phyloP scores from a whole-genome alignment of 148 eudicot genomes.

The Suaeda aralocaspica region DNA sequence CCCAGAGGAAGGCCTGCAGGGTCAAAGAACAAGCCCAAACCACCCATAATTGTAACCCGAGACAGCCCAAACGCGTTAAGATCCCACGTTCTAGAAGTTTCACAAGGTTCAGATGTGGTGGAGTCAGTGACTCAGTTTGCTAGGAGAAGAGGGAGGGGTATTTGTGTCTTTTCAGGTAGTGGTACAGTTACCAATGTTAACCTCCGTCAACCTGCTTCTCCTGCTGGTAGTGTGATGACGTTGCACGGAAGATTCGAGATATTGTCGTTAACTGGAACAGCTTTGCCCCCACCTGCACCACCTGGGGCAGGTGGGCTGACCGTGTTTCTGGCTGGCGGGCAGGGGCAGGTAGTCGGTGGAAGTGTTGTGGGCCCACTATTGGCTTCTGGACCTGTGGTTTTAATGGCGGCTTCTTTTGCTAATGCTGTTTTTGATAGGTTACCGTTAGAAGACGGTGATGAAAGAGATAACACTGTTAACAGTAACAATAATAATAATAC shows the following conservation, averaged over 20 bases:
- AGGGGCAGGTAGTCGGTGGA: conserved; percentile 76
- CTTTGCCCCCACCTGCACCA: conserved; percentile 49
- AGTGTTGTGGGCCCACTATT: conserved; percentile 50
- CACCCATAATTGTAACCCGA: conserved; percentile 38
- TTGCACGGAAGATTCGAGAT: conserved; percentile 42
- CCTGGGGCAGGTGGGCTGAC: conserved; percentile 57
- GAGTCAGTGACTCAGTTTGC: conserved; percentile 35
- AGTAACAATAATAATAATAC: background rate
- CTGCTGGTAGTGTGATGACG: conserved; percentile 30
- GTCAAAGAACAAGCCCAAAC: conserved; percentile 41
- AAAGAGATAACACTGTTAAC: conserved; percentile 21
- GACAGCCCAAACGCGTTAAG: conserved; percentile 42
- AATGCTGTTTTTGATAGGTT: conserved; percentile 65
- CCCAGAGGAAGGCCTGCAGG: conserved; percentile 39
- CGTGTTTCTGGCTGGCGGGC: conserved; percentile 53
- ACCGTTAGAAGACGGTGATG: conserved; percentile 52
- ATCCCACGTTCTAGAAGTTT: conserved; percentile 38
- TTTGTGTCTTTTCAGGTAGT: conserved; percentile 35
- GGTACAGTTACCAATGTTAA: conserved; percentile 39
- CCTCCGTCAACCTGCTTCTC: conserved; percentile 31
- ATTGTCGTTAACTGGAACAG: conserved; percentile 34
- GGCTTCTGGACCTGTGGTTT: conserved; percentile 59
- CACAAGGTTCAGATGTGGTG: conserved; percentile 30
- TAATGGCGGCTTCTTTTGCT: conserved; percentile 64
- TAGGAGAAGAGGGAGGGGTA: conserved; percentile 32